Evolutionary conservation across 768 basidiomycete species (phyloP), one percentile per base, ranked within the genome.

Genomic region (Amanita rimosa): DNA sequence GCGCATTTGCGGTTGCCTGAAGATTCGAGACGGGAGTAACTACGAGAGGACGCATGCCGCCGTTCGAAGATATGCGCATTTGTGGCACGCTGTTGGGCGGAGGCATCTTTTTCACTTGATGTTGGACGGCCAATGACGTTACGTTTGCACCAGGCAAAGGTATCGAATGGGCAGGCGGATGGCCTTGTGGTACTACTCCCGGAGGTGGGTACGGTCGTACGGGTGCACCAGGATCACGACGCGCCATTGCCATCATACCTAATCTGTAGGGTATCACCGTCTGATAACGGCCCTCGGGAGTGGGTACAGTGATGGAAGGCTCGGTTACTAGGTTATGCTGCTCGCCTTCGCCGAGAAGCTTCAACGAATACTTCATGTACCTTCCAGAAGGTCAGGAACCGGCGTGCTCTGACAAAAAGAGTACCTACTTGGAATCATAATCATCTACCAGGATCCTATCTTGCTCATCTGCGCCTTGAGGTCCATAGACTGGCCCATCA

Each of bases 361-460:
- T 69, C 72, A 81, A 78, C 40, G 70, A 62, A 36, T 77, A 70
- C 36, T 70, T 67, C 50, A 85, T 56, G 57, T 78, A 76, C 43
- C 81, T 81, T 39, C 19, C 36, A 45, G 14, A 19, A 44, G 7
- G 4, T 31, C 21, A 50, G 17, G n/a, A 14, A 40, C 11, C 42
- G 39, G 21, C 46, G 53, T 38, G 58, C 50, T 19, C 16, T 10
- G 44, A 31, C 1, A 22, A 53, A 29, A 44, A 16, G 8, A 34
- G 44, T 45, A 58, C 63, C 34, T 71, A 78, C 74, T 71, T 67
- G 5, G 76, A 60, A 41, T 78, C 73, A 53, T 73, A 85, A 51
- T 89, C 87, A 54, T 90, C 85, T 6, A 88, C 60, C n/a, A 89
- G 63, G 0, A 74, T 61, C 6, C 86, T 71, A 49, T 82, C 77